These are phyloP conservation scores for Marasmius tenuissimus DNA, from an alignment of 1,284 basidiomycete genomes.

Conservation along the genomic window DNA sequence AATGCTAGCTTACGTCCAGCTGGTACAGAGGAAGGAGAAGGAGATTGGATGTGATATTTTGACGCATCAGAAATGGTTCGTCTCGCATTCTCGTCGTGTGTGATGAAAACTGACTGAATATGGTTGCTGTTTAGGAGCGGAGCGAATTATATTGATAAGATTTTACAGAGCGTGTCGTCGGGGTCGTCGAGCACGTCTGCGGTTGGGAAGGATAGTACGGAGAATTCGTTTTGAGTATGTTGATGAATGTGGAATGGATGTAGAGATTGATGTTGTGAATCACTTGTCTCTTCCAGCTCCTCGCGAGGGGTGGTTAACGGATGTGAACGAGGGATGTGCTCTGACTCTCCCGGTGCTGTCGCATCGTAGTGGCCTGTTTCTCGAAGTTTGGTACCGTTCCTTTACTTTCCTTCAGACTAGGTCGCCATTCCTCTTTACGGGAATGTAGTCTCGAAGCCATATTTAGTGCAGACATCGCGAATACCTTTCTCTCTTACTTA, in stretches of 20 bases:
- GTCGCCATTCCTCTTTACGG: no score
- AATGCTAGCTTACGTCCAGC: constrained; percentile 86
- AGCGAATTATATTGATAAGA: constrained; percentile 83
- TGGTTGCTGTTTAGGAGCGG: constrained; percentile 59
- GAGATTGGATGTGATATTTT: constrained; percentile 92
- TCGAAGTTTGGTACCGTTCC: no score
- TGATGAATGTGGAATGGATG: neutral
- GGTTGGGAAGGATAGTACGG: constrained; percentile 83
- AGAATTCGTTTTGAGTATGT: constrained; percentile 65
- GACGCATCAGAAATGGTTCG: constrained; percentile 87
- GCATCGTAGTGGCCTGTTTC: no score
- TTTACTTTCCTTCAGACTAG: no score
- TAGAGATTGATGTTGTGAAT: neutral
- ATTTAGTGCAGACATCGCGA: no score
- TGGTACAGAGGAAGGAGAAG: constrained; percentile 85
- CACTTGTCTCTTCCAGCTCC: no score
- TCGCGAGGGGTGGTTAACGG: no score
- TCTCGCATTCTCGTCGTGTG: constrained; percentile 9
- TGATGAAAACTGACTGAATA: neutral
- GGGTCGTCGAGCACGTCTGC: constrained; percentile 83
- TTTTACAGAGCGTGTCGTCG: constrained; percentile 75
- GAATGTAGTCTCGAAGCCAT: no score
- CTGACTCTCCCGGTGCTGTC: no score
- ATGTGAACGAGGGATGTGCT: no score
- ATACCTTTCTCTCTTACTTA: no score